phyloP scores from a whole-genome alignment of 2,329 filamentous ascomycete species.

The Nemania serpens region DNA sequence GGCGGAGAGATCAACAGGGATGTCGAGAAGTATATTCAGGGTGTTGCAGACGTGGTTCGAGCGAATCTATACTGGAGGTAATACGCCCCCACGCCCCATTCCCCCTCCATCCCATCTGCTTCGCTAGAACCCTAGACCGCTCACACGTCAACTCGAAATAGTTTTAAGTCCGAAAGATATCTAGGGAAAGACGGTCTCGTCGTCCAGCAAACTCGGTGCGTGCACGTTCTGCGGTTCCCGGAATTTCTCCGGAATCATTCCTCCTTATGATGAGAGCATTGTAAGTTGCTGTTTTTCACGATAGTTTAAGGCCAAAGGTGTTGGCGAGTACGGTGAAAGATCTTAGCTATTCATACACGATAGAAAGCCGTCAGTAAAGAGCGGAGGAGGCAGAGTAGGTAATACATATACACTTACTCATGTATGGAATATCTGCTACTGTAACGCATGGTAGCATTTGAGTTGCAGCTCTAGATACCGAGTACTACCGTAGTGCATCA shows the following conservation, averaged over 20 bases:
- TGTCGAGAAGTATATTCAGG: slow-evolving; percentile 14
- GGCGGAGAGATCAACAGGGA: slow-evolving; percentile 7
- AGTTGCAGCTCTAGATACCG: no score
- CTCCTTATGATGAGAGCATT: neutral
- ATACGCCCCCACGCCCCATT: neutral
- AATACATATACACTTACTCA: no score
- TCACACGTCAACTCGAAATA: neutral
- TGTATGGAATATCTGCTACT: no score
- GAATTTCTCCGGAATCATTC: neutral
- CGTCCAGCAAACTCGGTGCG: slow-evolving; percentile 10
- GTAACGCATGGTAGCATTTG: no score
- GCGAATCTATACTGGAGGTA: slow-evolving; percentile 29
- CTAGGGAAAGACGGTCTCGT: slow-evolving; percentile 10
- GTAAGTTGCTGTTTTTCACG: neutral
- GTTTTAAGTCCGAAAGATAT: slow-evolving; percentile 21
- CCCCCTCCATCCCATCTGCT: neutral
- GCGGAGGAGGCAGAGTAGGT: no score
- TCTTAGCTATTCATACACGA: no score
- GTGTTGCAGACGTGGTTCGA: slow-evolving; percentile 14
- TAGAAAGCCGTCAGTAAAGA: no score
- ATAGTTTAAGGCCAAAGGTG: no score
- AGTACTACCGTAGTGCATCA: no score
- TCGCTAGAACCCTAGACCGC: neutral
- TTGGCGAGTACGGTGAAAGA: no score
- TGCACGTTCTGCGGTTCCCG: slow-evolving; percentile 11